phyloP scores from a whole-genome alignment of 129 eudicot genomes.

The Flaveria bidentis region DNA sequence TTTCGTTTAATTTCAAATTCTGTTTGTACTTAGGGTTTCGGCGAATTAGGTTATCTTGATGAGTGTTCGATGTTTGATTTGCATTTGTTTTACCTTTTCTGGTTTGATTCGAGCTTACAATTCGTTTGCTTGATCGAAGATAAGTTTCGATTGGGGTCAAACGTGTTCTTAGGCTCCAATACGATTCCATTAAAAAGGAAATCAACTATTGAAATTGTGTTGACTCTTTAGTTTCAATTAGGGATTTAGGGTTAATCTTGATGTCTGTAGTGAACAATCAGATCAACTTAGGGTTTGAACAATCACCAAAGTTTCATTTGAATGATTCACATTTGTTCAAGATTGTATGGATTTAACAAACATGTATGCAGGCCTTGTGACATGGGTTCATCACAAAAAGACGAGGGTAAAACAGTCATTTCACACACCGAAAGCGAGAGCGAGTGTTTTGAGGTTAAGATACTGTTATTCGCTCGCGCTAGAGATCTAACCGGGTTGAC shows the following conservation, averaged over 20 bases:
- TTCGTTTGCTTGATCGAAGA: background rate
- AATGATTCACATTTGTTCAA: background rate
- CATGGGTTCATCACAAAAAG: constrained; percentile 31
- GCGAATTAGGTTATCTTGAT: background rate
- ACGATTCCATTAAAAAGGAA: background rate
- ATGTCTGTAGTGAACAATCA: background rate
- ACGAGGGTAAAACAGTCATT: constrained; percentile 18
- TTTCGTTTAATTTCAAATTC: background rate
- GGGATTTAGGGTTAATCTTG: background rate
- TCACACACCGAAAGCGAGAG: constrained; percentile 23
- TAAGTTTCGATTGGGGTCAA: background rate
- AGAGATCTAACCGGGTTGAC: constrained; percentile 80
- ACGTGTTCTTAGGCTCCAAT: background rate
- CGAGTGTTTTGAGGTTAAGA: constrained; percentile 50
- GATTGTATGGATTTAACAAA: background rate
- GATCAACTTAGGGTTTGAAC: background rate
- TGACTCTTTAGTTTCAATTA: background rate
- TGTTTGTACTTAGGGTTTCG: background rate
- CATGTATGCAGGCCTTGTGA: constrained; percentile 4
- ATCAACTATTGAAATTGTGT: background rate
- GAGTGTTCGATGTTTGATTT: background rate
- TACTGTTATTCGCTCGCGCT: constrained; percentile 90
- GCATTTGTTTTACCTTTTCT: background rate
- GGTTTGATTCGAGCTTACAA: background rate
- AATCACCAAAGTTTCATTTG: background rate